A percentile compares a stretch with the other conserved stretches of the same genome.
These are phyloP conservation scores for Pseudocercospora fijiensis DNA, from an alignment of 2,329 filamentous ascomycete species.

Conservation along the genomic window DNA sequence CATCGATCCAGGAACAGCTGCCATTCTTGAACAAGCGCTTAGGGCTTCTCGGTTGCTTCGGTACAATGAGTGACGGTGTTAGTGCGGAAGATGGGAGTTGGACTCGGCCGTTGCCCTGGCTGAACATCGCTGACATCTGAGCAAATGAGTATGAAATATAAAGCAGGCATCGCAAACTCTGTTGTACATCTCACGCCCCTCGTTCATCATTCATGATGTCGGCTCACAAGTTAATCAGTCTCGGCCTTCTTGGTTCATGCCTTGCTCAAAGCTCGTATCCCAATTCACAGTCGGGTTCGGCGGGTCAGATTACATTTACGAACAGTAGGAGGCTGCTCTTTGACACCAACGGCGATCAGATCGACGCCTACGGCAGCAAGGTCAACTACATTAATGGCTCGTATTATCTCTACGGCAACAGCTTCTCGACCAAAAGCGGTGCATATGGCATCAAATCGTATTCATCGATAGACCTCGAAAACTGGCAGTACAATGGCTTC, in stretches of 20 bases:
- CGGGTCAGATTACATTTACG: constrained; percentile 24
- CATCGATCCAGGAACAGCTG: not conserved
- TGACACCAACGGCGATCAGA: constrained; percentile 30
- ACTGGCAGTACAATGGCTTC: constrained; percentile 31
- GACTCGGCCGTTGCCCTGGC: not conserved
- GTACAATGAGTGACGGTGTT: not conserved
- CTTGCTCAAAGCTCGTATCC: constrained; percentile 4
- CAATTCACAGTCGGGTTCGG: not conserved
- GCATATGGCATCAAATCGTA: constrained; percentile 33
- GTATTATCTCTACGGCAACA: constrained; percentile 34
- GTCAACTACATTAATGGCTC: constrained; percentile 29
- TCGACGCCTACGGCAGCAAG: constrained; percentile 32
- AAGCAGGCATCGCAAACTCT: not conserved
- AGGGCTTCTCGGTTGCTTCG: constrained; percentile 9
- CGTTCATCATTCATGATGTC: not conserved
- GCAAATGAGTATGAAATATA: not conserved
- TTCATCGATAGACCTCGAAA: constrained; percentile 24
- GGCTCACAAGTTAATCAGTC: not conserved
- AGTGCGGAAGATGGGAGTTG: not conserved
- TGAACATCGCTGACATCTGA: constrained; percentile 3
- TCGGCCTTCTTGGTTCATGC: not conserved
- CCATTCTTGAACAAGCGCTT: constrained; percentile 2
- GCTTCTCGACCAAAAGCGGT: constrained; percentile 26
- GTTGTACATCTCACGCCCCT: not conserved
- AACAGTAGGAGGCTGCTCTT: constrained; percentile 29